phyloP scores from a whole-genome alignment of 176 grass and related monocot genomes.

The Ampelocalamus luodianensis region DNA sequence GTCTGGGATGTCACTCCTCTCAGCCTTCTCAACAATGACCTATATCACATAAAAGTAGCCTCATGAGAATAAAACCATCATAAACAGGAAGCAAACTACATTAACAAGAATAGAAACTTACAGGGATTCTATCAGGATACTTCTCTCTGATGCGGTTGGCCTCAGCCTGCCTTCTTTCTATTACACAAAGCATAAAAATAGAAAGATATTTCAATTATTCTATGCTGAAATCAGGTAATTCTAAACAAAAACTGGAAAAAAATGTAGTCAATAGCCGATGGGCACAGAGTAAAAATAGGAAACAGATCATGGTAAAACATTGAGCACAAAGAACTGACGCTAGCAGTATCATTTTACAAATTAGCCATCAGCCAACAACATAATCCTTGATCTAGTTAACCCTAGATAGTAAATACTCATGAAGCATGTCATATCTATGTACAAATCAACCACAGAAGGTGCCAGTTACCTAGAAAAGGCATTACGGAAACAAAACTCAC shows the following conservation, averaged over 20 bases:
- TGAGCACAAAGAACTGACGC: not conserved
- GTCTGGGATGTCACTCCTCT: conserved; percentile 85
- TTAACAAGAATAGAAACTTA: not conserved
- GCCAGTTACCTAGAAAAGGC: not conserved
- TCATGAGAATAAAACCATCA: conserved; percentile 14
- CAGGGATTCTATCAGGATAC: conserved; percentile 96
- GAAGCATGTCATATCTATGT: not conserved
- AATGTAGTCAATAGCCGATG: not conserved
- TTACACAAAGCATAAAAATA: not conserved
- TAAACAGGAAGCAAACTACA: conserved; percentile 1
- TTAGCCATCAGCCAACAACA: not conserved
- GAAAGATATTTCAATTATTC: not conserved
- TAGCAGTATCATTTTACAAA: not conserved
- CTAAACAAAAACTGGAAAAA: not conserved
- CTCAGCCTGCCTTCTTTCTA: conserved; percentile 94
- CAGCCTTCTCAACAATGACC: conserved; percentile 98
- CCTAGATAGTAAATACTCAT: not conserved
- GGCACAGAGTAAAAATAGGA: not conserved
- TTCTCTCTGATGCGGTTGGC: conserved; percentile 89
- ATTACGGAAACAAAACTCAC: not conserved
- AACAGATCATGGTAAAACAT: not conserved
- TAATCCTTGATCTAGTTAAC: not conserved
- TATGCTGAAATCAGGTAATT: not conserved
- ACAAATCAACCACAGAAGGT: not conserved
- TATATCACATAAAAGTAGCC: conserved; percentile 37